phyloP scores from a whole-genome alignment of 331 rosid genomes.

The Malus hybrid region DNA sequence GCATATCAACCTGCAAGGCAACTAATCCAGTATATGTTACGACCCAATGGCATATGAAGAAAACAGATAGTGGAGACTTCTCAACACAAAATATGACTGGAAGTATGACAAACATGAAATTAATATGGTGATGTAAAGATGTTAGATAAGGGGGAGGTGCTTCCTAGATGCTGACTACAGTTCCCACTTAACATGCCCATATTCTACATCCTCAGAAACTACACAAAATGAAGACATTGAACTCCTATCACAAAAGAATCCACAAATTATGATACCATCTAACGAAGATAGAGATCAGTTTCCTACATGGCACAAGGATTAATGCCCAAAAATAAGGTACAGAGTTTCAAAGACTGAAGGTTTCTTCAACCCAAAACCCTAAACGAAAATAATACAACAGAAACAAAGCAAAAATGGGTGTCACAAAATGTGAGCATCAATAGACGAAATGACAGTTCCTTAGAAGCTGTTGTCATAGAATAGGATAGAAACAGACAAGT shows the following conservation, averaged over 20 bases:
- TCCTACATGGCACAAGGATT: neutral
- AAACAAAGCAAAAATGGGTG: neutral
- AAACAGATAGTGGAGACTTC: neutral
- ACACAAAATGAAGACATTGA: neutral
- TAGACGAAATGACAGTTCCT: neutral
- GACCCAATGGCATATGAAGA: constrained; percentile 3
- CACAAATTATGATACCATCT: neutral
- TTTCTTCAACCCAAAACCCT: neutral
- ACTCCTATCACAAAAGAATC: neutral
- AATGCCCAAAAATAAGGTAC: neutral
- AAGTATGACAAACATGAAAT: neutral
- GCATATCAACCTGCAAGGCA: constrained; percentile 77
- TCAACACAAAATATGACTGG: neutral
- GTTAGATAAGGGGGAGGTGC: neutral
- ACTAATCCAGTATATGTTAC: neutral
- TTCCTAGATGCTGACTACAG: neutral
- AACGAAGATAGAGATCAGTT: neutral
- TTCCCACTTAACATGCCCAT: neutral
- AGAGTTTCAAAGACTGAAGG: neutral
- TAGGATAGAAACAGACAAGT: neutral
- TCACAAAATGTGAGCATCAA: neutral
- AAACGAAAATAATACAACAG: neutral
- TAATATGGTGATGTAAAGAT: neutral
- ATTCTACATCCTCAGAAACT: neutral
- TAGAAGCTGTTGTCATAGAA: neutral